phyloP scores from a whole-genome alignment of 306 rosid genomes.

The Pyrus communis region DNA sequence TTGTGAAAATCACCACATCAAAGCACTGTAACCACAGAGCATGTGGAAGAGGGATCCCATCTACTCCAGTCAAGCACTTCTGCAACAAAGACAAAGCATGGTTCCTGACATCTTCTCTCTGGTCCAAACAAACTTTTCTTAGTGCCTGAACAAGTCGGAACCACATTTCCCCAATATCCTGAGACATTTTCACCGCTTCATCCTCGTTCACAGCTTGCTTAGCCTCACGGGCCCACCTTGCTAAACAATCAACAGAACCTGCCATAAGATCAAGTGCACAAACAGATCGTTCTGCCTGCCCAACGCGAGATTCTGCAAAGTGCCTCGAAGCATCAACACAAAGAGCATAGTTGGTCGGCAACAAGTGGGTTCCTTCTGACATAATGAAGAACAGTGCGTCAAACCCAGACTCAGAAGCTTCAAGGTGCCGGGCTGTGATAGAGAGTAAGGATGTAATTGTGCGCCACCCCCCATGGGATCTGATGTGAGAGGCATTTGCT shows the following conservation, averaged over 20 bases:
- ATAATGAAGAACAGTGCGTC: conserved; percentile 78
- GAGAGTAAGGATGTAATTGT: conserved; percentile 81
- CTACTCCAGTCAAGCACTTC: conserved; percentile 73
- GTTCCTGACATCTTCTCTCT: conserved; percentile 95
- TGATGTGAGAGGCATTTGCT: conserved; percentile 91
- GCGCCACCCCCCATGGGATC: conserved; percentile 93
- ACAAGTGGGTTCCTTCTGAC: conserved; percentile 80
- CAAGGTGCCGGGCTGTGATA: conserved; percentile 77
- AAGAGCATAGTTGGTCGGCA: conserved; percentile 74
- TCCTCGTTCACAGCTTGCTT: conserved; percentile 66
- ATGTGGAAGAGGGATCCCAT: conserved; percentile 55
- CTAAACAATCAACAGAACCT: conserved; percentile 74
- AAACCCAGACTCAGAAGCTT: conserved; percentile 95
- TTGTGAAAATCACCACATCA: conserved; percentile 81
- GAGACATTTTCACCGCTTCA: conserved; percentile 56
- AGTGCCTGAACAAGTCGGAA: conserved; percentile 79
- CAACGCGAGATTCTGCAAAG: conserved; percentile 97
- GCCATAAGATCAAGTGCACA: conserved; percentile 85
- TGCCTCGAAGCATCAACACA: conserved; percentile 83
- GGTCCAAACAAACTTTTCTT: conserved; percentile 95
- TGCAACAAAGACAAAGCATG: conserved; percentile 75
- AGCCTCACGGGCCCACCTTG: conserved; percentile 61
- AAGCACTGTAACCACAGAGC: conserved; percentile 74
- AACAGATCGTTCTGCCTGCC: conserved; percentile 82
- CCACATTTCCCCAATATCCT: conserved; percentile 97